Evolutionary conservation across 176 grass and related monocot genomes (phyloP).

Genomic region (Zizania latifolia): DNA sequence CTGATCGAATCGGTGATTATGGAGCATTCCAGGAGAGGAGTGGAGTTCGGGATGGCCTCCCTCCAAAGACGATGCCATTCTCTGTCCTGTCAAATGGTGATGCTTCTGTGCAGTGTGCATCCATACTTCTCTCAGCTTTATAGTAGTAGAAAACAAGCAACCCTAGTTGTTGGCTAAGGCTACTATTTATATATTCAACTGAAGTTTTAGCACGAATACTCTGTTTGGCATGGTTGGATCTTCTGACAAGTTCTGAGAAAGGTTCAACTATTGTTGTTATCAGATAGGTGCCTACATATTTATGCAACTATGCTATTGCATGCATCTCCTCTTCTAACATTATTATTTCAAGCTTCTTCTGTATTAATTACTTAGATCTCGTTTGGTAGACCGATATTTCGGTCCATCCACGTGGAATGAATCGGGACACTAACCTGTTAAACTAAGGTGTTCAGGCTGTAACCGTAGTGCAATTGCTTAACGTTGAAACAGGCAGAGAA

Average conservation of each 20-base stretch:
- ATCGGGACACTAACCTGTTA: no score
- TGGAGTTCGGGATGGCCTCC: slow-evolving; percentile 49
- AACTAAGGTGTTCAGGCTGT: no score
- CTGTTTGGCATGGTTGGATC: background rate
- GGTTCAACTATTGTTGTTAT: background rate
- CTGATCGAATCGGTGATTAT: slow-evolving; percentile 18
- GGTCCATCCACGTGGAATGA: no score
- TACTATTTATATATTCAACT: background rate
- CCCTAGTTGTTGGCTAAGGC: background rate
- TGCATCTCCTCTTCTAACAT: background rate
- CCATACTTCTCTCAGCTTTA: background rate
- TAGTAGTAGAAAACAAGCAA: background rate
- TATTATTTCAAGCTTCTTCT: background rate
- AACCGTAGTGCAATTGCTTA: background rate
- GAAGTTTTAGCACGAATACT: background rate
- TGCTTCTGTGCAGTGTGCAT: background rate
- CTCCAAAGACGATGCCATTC: slow-evolving; percentile 58
- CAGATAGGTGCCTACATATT: background rate
- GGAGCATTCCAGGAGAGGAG: slow-evolving; percentile 55
- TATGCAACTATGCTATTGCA: background rate
- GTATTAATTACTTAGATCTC: background rate
- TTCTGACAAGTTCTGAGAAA: background rate
- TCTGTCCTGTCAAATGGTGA: slow-evolving; percentile 48
- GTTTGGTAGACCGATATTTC: no score
- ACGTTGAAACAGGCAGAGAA: slow-evolving; percentile 49